Base-by-base conservation (phyloP, 768 basidiomycete species). In the Boletus sp. region DNA sequence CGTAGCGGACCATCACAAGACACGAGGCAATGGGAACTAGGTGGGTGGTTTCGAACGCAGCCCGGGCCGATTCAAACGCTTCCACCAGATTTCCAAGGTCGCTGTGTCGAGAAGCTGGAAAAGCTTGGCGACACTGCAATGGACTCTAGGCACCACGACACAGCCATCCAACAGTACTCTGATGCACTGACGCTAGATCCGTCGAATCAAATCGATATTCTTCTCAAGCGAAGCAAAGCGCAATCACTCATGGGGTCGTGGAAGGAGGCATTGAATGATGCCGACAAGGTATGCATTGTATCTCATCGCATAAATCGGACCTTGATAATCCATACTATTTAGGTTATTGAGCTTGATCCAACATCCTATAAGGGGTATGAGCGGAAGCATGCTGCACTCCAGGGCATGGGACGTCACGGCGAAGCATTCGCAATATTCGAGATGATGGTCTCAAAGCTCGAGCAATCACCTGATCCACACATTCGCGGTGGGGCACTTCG, bases 301-400 rank as follows among this genome's bases (percentile, higher is more conserved):
- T 9, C 13, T 10, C 1, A 25, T 25, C 25, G 25, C 25, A 25
- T 25, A 1, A 25, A 25, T 25, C 25, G 25, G 25, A 25, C 25
- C 25, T 25, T 4, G 2, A 5, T 25, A 5, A 25, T 25, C 3
- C 25, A 25, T 25, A 25, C 25, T 25, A 25, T 25, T 25, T 25
- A 5, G 58, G 46, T 7, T 0, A 50, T 53, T 13, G 21, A 42
- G 3, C 30, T 56, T 9, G 48, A 53, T 1, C 37, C 54, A 33
- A 50, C 51, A 19, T 50, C 29, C 4, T 15, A 44, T 15, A n/a
- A 7, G 15, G 60, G 45, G 4, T 61, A 56, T 44, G 29, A 61
- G 32, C 23, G 7, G 21, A 47, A 19, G n/a, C 50, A 61, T 42
- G 33, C 44, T 11, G 32, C 29, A 52, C 10, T 42, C 4, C 23